These are phyloP conservation scores for Pythium insidiosum DNA, from an alignment of 352 stramenopile genomes.

Conservation along the genomic window DNA sequence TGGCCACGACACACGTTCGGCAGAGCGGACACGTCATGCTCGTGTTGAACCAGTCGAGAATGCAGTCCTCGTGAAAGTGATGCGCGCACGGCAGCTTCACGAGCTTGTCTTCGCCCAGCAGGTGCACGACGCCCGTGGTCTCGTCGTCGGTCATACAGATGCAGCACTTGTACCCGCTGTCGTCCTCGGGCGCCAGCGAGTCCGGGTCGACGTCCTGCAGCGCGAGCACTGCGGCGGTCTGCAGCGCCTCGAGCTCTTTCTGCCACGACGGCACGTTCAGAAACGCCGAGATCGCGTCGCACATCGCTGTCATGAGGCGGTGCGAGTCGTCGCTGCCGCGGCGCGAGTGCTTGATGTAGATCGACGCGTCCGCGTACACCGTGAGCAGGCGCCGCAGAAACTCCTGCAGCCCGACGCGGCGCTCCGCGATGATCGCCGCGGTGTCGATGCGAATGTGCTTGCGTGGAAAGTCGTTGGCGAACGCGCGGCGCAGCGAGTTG, in stretches of 20 bases:
- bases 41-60: constrained; percentile 69
- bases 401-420: constrained; percentile 31
- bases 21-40: constrained; percentile 65
- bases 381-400: constrained; percentile 48
- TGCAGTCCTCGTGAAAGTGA: constrained; percentile 72
- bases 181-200: background rate
- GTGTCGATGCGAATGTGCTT: constrained; percentile 58
- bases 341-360: constrained; percentile 26
- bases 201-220: constrained; percentile 47
- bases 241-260: constrained; percentile 38
- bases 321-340: constrained; percentile 7
- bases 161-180: constrained; percentile 26
- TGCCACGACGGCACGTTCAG: constrained; percentile 37
- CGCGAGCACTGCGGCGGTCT: constrained; percentile 36
- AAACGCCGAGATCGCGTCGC: constrained; percentile 31
- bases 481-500: constrained; percentile 27
- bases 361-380: constrained; percentile 50
- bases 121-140: constrained; percentile 8
- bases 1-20: too few species aligned
- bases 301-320: constrained; percentile 23
- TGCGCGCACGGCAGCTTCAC: constrained; percentile 57
- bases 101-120: constrained; percentile 32
- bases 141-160: constrained; percentile 46
- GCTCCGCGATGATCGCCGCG: constrained; percentile 38
- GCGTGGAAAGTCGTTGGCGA: constrained; percentile 40